Conservation (phyloP, 768 basidiomycete species). For the Trametes punicea region DNA sequence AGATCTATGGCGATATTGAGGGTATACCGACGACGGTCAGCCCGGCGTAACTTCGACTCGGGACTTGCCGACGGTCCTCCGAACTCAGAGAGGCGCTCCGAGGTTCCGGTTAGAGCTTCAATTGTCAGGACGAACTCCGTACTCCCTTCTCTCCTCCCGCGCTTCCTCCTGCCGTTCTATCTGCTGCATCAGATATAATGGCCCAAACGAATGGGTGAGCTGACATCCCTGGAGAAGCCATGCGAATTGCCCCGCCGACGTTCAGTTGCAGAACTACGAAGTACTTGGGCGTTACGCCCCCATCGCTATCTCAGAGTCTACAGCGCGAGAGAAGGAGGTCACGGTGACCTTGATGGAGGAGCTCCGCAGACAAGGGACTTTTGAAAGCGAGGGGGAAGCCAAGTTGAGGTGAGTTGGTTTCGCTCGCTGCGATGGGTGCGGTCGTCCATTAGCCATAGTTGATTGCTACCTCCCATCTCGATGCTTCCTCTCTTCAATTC, state of each 20-base stretch:
- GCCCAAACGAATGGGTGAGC: conserved; percentile 17
- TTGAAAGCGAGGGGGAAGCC: conserved; percentile 87
- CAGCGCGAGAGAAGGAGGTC: conserved; percentile 78
- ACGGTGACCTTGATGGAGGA: conserved; percentile 87
- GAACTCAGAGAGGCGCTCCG: conserved; percentile 5
- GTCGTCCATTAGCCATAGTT: background rate
- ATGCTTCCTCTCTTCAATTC: background rate
- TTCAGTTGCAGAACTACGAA: conserved; percentile 34
- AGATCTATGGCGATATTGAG: background rate
- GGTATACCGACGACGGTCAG: conserved; percentile 4
- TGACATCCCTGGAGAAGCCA: background rate
- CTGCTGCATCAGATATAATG: conserved; percentile 3
- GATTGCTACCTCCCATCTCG: background rate
- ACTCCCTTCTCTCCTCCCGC: background rate
- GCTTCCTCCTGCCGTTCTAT: background rate
- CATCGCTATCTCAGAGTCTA: conserved; percentile 76
- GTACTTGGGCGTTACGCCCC: conserved; percentile 79
- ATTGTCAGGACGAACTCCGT: conserved; percentile 13
- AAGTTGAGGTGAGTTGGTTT: conserved; percentile 71
- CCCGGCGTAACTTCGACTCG: conserved; percentile 13
- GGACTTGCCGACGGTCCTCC: conserved; percentile 11
- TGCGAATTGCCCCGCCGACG: background rate
- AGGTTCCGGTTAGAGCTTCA: conserved; percentile 14
- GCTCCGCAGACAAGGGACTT: conserved; percentile 77
- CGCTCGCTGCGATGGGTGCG: background rate